Evolutionary conservation across 805 yeast genomes (phyloP).

Genomic region (Sungouiella blattae): DNA sequence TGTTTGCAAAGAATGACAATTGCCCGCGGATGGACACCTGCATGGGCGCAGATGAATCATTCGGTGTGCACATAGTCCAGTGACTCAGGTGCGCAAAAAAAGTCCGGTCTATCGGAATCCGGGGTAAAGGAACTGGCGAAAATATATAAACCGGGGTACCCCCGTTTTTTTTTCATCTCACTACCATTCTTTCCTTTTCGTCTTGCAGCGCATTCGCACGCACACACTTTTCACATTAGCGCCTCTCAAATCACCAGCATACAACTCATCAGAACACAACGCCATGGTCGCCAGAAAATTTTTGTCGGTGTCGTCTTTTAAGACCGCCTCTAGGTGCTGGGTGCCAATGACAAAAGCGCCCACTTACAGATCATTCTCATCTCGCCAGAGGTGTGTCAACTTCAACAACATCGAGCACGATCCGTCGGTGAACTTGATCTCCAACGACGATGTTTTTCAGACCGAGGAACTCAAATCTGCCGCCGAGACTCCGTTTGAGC

Average conservation of each 20-base stretch:
- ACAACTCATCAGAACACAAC: no score
- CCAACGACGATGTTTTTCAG: constrained; percentile 31
- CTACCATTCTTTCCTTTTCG: no score
- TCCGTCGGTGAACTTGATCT: constrained; percentile 22
- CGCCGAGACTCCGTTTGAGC: constrained; percentile 27
- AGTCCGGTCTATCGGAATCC: constrained; percentile 14
- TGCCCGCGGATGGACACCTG: no score
- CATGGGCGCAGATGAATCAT: no score
- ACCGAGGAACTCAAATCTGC: constrained; percentile 7
- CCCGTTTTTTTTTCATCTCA: not conserved
- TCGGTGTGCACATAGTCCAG: no score
- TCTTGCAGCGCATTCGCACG: no score
- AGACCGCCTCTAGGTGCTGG: constrained; percentile 45
- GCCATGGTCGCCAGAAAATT: constrained; percentile 26
- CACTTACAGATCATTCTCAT: constrained; percentile 29
- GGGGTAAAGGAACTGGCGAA: constrained; percentile 13
- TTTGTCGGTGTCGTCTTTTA: constrained; percentile 31
- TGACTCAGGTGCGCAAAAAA: constrained; percentile 4
- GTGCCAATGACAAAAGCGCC: constrained; percentile 33
- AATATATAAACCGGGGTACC: constrained; percentile 1
- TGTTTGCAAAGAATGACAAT: no score
- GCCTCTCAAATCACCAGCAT: no score
- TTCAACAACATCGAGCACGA: constrained; percentile 32
- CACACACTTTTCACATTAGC: no score
- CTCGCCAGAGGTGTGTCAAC: constrained; percentile 33